Evolutionary conservation across 2,329 filamentous ascomycete genomes (phyloP).

Genomic region (Hawksworthiomyces lignivorus): DNA sequence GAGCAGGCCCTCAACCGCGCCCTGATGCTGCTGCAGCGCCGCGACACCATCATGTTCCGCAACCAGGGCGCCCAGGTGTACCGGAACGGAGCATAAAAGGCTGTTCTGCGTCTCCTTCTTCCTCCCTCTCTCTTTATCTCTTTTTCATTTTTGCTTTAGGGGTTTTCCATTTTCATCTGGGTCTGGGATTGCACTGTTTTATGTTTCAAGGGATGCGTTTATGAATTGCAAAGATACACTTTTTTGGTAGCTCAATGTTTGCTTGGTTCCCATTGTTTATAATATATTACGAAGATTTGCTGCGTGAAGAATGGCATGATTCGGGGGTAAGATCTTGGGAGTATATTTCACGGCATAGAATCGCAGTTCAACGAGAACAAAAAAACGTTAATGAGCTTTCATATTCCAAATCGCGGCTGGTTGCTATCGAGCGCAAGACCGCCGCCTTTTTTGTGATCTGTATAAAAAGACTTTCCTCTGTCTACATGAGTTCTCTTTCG

Average conservation of each 20-base stretch:
- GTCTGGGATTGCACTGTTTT: no score
- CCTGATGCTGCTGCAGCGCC: constrained; percentile 74
- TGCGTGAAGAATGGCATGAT: no score
- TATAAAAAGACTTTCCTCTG: no score
- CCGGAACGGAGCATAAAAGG: constrained; percentile 55
- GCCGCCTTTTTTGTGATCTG: no score
- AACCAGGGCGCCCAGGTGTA: constrained; percentile 71
- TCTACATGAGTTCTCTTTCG: no score
- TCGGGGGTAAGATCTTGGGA: no score
- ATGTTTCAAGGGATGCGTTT: constrained; percentile 1
- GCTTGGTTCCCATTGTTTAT: neutral
- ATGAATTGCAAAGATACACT: constrained; percentile 5
- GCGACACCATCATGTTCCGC: constrained; percentile 78
- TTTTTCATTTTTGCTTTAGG: neutral
- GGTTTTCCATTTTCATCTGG: neutral
- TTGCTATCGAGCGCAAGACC: no score
- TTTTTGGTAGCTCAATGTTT: neutral
- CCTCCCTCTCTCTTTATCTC: neutral
- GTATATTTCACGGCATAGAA: no score
- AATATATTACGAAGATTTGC: no score
- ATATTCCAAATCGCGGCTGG: no score
- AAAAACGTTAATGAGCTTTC: no score
- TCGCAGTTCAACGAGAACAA: no score
- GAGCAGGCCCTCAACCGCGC: constrained; percentile 81
- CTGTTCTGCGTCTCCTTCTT: neutral